phyloP scores from a whole-genome alignment of 495 filamentous ascomycete genomes.

The Collariella sp. region DNA sequence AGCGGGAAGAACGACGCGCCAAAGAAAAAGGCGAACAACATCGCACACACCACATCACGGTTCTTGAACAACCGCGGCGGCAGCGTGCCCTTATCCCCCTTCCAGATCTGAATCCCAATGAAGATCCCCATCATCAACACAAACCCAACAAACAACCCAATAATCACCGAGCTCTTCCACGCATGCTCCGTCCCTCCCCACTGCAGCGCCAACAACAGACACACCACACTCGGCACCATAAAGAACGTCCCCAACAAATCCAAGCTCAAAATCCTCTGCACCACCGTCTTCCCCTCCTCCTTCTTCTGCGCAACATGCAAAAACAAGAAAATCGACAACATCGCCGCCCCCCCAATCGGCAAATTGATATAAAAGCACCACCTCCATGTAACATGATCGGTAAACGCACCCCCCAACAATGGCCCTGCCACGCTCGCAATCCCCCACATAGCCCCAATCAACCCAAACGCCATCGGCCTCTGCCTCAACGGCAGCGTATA shows the following conservation, averaged over 20 bases:
- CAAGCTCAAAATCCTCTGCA: constrained; percentile 37
- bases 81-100: constrained; percentile 46
- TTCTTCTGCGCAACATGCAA: constrained; percentile 35
- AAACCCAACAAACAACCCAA: constrained; percentile 42
- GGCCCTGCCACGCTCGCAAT: constrained; percentile 48
- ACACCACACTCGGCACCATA: constrained; percentile 46
- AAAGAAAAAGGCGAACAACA: constrained; percentile 50
- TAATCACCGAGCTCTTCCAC: constrained; percentile 41
- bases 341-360: constrained; percentile 52
- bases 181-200: constrained; percentile 50
- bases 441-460: constrained; percentile 80
- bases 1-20: constrained; percentile 60
- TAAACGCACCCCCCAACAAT: constrained; percentile 43
- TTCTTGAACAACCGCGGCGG: constrained; percentile 50
- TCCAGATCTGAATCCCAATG: constrained; percentile 41
- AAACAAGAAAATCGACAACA: constrained; percentile 46
- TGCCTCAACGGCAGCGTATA: constrained; percentile 59
- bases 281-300: constrained; percentile 27
- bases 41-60: constrained; percentile 44
- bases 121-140: constrained; percentile 43
- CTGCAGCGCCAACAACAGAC: constrained; percentile 54
- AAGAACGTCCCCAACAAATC: constrained; percentile 45
- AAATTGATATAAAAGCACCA: constrained; percentile 57
- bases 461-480: constrained; percentile 62
- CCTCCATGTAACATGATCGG: constrained; percentile 39